Evolutionary conservation across 148 eudicot species (phyloP).

Genomic region (Nepenthes gracilis): DNA sequence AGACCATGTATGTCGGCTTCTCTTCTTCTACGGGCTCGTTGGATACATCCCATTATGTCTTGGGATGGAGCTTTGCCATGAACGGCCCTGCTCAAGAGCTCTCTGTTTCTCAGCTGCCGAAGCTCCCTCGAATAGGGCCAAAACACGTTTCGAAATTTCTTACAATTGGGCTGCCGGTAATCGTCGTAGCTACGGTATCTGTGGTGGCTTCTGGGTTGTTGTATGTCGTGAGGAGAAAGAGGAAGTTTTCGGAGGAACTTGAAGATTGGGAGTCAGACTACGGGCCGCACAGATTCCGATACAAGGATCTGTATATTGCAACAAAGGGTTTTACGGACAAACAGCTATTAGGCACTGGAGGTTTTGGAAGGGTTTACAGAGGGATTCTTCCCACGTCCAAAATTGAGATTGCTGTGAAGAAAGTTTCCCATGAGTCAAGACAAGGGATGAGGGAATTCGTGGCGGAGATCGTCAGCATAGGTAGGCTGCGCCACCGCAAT

Average conservation of each 20-base stretch:
- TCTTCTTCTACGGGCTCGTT: constrained; percentile 21
- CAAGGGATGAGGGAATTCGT: constrained; percentile 28
- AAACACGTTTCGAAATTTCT: not conserved
- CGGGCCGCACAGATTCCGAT: constrained; percentile 4
- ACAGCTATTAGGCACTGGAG: constrained; percentile 14
- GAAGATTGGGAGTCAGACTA: constrained; percentile 14
- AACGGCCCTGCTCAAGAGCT: constrained; percentile 10
- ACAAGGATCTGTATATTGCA: constrained; percentile 10
- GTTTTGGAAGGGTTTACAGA: constrained; percentile 24
- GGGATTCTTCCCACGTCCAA: constrained; percentile 5
- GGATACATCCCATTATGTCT: constrained; percentile 7
- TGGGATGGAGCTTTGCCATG: constrained; percentile 25
- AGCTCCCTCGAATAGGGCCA: constrained; percentile 10
- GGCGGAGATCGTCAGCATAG: constrained; percentile 22
- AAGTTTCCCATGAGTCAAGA: constrained; percentile 23
- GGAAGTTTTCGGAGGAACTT: constrained; percentile 2
- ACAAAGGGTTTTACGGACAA: constrained; percentile 9
- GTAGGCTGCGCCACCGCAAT: constrained; percentile 25
- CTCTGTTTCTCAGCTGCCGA: constrained; percentile 18
- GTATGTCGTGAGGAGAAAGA: not conserved
- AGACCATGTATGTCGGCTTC: constrained; percentile 25
- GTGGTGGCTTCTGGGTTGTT: not conserved
- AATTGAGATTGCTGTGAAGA: constrained; percentile 22
- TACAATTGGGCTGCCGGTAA: constrained; percentile 9
- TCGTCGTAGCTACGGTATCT: not conserved